Evolutionary conservation across 2,329 filamentous ascomycete species (phyloP).

Genomic region (Fusarium oxysporum): DNA sequence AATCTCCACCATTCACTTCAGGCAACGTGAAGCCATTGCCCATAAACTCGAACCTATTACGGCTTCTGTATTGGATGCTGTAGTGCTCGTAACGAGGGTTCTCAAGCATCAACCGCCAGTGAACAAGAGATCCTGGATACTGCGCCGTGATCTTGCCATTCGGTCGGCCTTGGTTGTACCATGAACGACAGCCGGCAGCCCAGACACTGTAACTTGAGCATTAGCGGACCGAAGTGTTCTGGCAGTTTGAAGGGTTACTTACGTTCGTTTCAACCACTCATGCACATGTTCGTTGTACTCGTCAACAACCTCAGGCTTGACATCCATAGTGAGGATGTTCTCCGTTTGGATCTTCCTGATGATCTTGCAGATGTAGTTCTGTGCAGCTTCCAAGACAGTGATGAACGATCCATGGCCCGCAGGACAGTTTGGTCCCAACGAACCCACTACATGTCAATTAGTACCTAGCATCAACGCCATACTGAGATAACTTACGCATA

Average conservation of each 20-base stretch:
- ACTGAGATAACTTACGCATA: not conserved
- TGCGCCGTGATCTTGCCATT: constrained; percentile 13
- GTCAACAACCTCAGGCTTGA: not conserved
- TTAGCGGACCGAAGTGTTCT: fast-evolving
- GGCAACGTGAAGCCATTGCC: constrained; percentile 8
- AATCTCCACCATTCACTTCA: constrained; percentile 1
- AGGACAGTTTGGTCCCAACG: constrained; percentile 7
- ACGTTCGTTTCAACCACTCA: constrained; percentile 15
- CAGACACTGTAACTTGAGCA: not conserved
- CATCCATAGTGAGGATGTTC: constrained; percentile 11
- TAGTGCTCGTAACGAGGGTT: constrained; percentile 3
- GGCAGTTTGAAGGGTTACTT: not conserved
- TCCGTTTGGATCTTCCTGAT: constrained; percentile 24
- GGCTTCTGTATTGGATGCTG: constrained; percentile 5
- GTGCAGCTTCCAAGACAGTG: constrained; percentile 8
- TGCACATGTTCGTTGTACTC: constrained; percentile 20
- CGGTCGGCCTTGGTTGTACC: constrained; percentile 13
- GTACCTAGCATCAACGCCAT: not conserved
- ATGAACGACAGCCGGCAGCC: constrained; percentile 10
- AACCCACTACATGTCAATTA: not conserved
- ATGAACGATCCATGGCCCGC: constrained; percentile 18
- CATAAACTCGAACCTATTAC: constrained; percentile 24
- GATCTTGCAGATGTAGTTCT: constrained; percentile 17
- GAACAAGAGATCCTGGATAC: constrained; percentile 12
- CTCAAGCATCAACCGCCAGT: constrained; percentile 18